A percentile compares a stretch with the other conserved stretches of the same genome.
Conservation (phyloP, 129 eudicot genomes). For the Flaveria ramosissima region DNA sequence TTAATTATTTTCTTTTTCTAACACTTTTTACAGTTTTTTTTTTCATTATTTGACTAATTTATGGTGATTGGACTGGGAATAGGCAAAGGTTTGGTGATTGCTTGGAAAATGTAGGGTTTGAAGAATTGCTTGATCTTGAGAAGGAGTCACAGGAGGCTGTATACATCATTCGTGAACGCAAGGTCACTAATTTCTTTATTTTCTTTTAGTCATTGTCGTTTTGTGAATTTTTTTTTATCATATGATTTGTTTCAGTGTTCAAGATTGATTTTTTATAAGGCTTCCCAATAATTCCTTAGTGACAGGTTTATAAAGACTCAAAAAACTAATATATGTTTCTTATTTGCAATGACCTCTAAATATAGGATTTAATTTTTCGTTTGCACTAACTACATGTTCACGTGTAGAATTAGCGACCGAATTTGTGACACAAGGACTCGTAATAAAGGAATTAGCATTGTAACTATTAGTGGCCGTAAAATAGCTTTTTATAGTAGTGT, state of each 20-base stretch:
- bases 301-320: too few relatives aligned
- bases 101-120: conserved; percentile 55
- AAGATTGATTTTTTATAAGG: too few relatives aligned
- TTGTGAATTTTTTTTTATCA: too few relatives aligned
- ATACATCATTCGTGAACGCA: conserved; percentile 57
- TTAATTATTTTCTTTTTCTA: background rate
- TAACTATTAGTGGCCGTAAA: background rate
- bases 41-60: background rate
- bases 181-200: conserved; percentile 40
- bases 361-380: too few relatives aligned
- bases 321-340: too few relatives aligned
- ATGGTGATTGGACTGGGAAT: conserved; percentile 20
- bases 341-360: too few relatives aligned
- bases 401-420: too few relatives aligned
- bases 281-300: too few relatives aligned
- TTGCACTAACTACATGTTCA: too few relatives aligned
- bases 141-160: conserved; percentile 65
- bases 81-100: conserved; percentile 88
- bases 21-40: background rate
- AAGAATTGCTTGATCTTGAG: conserved; percentile 59
- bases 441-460: background rate
- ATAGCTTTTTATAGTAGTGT: background rate
- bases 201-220: background rate
- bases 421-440: too few relatives aligned
- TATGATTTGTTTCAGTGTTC: too few relatives aligned